Percentiles rank a stretch among this genome's conserved stretches.
Evolutionary conservation across 2,329 filamentous ascomycete genomes (phyloP).

Genomic region (Lithohypha guttulata): DNA sequence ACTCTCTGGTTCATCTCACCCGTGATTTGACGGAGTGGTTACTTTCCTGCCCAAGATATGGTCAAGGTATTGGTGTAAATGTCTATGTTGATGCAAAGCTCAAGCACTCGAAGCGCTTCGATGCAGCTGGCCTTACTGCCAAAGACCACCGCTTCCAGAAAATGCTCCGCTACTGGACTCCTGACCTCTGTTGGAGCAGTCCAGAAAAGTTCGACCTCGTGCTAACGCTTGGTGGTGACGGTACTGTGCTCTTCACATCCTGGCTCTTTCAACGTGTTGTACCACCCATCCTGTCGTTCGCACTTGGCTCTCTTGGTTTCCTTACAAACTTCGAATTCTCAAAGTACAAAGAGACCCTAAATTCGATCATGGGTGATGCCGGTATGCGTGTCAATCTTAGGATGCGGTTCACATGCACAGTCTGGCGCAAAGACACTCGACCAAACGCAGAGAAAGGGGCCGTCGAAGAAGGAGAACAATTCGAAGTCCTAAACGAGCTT

Average conservation of each 20-base stretch:
- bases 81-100: conserved; percentile 98
- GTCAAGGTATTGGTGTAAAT: conserved; percentile 79
- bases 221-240: conserved; percentile 83
- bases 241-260: conserved; percentile 91
- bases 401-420: conserved; percentile 98
- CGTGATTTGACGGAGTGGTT: conserved; percentile 82
- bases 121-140: conserved; percentile 59
- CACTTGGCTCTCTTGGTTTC: conserved; percentile 84
- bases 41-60: conserved; percentile 77
- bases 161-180: conserved; percentile 93
- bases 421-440: conserved; percentile 59
- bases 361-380: conserved; percentile 80
- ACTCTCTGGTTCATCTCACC: conserved; percentile 79
- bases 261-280: conserved; percentile 96
- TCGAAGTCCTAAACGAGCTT: conserved; percentile 95
- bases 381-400: conserved; percentile 96
- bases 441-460: conserved; percentile 41
- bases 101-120: conserved; percentile 76
- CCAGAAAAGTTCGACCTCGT: conserved; percentile 96
- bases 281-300: conserved; percentile 83
- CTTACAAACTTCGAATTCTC: conserved; percentile 94
- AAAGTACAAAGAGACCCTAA: conserved; percentile 75
- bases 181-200: conserved; percentile 84
- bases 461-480: conserved; percentile 85
- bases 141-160: conserved; percentile 65